Percentiles rank a stretch among this genome's conserved stretches.
These are phyloP conservation scores for Lenzites betulinus DNA, from an alignment of 768 basidiomycete genomes.

Conservation along the genomic window DNA sequence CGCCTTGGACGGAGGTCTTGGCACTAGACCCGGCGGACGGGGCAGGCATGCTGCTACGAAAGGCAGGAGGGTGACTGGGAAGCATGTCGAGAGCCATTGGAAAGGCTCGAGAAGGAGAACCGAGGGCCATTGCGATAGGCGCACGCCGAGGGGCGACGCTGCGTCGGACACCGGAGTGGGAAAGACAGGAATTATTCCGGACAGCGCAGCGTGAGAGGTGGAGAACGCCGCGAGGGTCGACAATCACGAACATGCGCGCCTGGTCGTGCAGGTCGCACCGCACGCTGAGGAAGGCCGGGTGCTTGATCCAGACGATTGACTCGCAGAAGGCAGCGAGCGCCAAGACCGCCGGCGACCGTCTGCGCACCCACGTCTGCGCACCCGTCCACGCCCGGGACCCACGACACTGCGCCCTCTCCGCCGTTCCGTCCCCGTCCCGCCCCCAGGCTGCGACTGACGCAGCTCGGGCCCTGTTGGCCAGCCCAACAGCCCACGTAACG, in stretches of 20 bases:
- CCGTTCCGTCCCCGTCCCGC: not conserved
- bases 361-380: conserved; percentile 8
- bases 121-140: conserved; percentile 16
- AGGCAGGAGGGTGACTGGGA: conserved; percentile 15
- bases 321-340: conserved; percentile 7
- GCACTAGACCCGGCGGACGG: conserved; percentile 12
- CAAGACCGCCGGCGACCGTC: conserved; percentile 1
- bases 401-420: conserved; percentile 6
- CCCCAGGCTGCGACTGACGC: not conserved
- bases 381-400: not conserved
- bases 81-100: conserved; percentile 5
- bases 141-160: conserved; percentile 8
- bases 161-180: conserved; percentile 17
- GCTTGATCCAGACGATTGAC: conserved; percentile 10
- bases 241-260: conserved; percentile 4
- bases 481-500: conserved; percentile 2
- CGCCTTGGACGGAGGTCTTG: conserved; percentile 8
- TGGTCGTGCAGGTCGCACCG: conserved; percentile 2
- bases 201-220: conserved; percentile 9
- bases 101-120: conserved; percentile 17
- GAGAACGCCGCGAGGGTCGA: conserved; percentile 9
- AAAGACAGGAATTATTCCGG: not conserved
- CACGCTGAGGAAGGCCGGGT: conserved; percentile 1
- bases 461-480: not conserved
- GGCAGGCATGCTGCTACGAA: conserved; percentile 2